Conservation (phyloP, 805 yeast genomes). For the Teunomyces aglyptinius region DNA sequence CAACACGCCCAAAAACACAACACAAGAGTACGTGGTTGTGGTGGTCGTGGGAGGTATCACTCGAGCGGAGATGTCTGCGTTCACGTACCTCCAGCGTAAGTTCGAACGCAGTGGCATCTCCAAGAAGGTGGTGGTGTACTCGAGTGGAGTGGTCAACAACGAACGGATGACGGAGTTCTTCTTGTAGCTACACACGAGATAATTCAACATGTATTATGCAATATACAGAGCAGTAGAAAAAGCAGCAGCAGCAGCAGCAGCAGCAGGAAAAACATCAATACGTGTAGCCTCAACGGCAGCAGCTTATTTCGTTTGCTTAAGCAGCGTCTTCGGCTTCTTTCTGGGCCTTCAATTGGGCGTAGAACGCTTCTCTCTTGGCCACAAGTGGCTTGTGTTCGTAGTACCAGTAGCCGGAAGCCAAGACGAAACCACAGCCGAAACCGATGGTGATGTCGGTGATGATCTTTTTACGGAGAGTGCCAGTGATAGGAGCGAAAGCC, state of each 20-base stretch:
- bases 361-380: conserved; percentile 79
- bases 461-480: conserved; percentile 77
- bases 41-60: conserved; percentile 84
- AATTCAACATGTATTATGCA: not conserved
- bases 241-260: not conserved
- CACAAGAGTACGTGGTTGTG: conserved; percentile 38
- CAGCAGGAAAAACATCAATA: no score
- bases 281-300: no score
- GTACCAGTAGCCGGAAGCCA: conserved; percentile 78
- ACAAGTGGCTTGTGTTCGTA: conserved; percentile 76
- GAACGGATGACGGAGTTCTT: conserved; percentile 3
- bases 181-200: not conserved
- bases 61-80: conserved; percentile 74
- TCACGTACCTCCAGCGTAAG: conserved; percentile 57
- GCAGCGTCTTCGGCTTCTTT: conserved; percentile 58
- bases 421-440: conserved; percentile 53
- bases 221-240: not conserved
- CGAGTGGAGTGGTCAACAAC: conserved; percentile 27
- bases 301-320: conserved; percentile 5
- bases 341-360: conserved; percentile 72
- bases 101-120: conserved; percentile 23
- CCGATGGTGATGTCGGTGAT: conserved; percentile 77
- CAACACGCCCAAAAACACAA: not conserved
- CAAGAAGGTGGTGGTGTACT: conserved; percentile 41
- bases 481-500: conserved; percentile 86